Base-by-base conservation (phyloP, 1,139 yeast genomes). In the Blastobotrys indianensis region DNA sequence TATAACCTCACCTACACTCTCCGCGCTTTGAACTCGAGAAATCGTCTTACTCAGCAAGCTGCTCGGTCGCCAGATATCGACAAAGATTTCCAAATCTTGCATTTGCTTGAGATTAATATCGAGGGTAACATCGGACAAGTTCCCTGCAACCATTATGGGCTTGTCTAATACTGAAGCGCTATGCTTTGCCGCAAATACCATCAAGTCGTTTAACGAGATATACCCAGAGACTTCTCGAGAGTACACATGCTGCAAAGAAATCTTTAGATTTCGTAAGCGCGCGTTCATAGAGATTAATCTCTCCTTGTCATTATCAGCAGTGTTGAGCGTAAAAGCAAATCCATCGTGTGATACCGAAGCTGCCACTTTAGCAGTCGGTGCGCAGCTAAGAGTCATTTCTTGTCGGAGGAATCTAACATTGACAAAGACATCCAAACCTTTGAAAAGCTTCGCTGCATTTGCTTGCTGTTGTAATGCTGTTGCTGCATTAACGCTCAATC, bases 351-450 rank as follows among this genome's bases (percentile, higher is more conserved):
- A 84, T 20, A 87, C 82, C 29, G 85, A 76, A 0, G 97, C 94
- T 32, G 88, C 90, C 1, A 92, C 94, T 60, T 85, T 86, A 0
- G 97, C 97, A 11, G 82, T 81, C 0, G 98, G 97, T 52, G 85
- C 92, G 71, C 97, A 92, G 55, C 95, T 84, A 44, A 92, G 69
- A 3, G 85, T 76, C 29, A 92, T 63, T 43, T 76, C 77, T 60
- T 92, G 97, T 33, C 80, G 76, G 28, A 82, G 87, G 42, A 90
- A 75, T 42, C 77, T 70, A 3, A 88, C 56, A 1, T 83, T 80
- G 45, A 85, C 63, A 48, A 79, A 81, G 20, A 88, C 59, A 54
- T 85, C 90, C 49, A 84, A 65, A 29, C 76, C 75, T 25, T 73
- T 54, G 36, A 64, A 55, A 10, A 48, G 29, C 32, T 23, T 20